A percentile compares a stretch with the other conserved stretches of the same genome.
Evolutionary conservation across 352 stramenopile species (phyloP).

Genomic region (Globisporangium spiculum): DNA sequence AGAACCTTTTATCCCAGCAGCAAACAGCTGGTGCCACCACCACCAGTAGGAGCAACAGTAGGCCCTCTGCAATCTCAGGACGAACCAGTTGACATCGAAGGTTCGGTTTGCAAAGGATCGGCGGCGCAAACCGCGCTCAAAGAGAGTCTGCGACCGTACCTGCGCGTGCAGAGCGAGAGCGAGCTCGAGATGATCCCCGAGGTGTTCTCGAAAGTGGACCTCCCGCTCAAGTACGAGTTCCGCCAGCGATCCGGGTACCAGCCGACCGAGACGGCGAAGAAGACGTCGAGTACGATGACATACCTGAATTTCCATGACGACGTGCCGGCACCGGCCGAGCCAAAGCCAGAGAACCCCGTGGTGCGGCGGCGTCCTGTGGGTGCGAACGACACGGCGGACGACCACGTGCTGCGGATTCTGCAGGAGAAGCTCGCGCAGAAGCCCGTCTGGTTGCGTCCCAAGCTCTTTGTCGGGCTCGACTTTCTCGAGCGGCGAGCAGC

Average conservation of each 20-base stretch:
- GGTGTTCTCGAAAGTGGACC: constrained; percentile 82
- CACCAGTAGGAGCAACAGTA: background rate
- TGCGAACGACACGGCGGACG: constrained; percentile 55
- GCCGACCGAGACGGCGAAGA: constrained; percentile 51
- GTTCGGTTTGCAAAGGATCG: constrained; percentile 42
- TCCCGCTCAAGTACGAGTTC: constrained; percentile 85
- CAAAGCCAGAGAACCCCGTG: constrained; percentile 47
- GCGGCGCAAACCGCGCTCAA: constrained; percentile 41
- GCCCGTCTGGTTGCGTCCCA: constrained; percentile 71
- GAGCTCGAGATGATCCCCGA: constrained; percentile 77
- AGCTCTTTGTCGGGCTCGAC: constrained; percentile 64
- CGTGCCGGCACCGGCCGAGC: constrained; percentile 39
- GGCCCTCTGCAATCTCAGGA: constrained; percentile 7
- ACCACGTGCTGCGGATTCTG: constrained; percentile 58
- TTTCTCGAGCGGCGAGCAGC: constrained; percentile 61
- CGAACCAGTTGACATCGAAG: background rate
- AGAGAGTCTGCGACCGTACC: constrained; percentile 54
- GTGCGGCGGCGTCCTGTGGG: constrained; percentile 49
- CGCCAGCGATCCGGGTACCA: constrained; percentile 73
- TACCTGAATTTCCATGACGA: constrained; percentile 82
- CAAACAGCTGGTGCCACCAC: background rate
- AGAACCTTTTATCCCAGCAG: constrained; percentile 45
- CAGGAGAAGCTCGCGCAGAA: constrained; percentile 57
- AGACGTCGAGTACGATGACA: constrained; percentile 68
- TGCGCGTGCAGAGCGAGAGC: constrained; percentile 40